Evolutionary conservation across 768 basidiomycete species (phyloP), one percentile per base, ranked within the genome.

Genomic region (Pisolithus orientalis): DNA sequence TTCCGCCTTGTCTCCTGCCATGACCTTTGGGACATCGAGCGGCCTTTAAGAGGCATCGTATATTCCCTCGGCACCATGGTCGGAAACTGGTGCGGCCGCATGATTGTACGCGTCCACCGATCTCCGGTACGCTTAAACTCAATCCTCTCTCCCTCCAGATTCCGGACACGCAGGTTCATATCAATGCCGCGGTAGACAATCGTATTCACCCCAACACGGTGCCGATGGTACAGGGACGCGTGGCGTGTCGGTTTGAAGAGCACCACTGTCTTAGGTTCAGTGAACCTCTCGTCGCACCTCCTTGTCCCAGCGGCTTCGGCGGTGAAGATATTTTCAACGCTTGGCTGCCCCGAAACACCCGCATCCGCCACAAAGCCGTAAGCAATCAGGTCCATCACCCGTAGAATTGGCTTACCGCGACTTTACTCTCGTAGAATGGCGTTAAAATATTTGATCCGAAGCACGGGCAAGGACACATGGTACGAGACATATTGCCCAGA

Each of bases 71-170:
- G 80, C 24, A 64, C 72, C 3, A 47, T 80, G 10, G 57, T 61
- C 38, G 80, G 79, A 28, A 64, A 62, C 10, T 80, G 79, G 79
- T 66, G 63, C 24, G 79, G 80, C 11, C 75, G 72, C 46, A 70
- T 74, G 39, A 50, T 75, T 56, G 80, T 78, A 61, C 40, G 75
- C 66, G 46, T 39, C 50, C 55, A 43, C 46, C 9, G 25, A 48
- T 32, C 37, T 28, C 17, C 5, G 34, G 31, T 25, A 50, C n/a
- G 10, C 24, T 10, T 32, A 16, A 32, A 21, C 43, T 44, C 52
- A 42, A 21, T n/a, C 53, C 54, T 24, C 13, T 5, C 14, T 1
- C 48, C 53, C 60, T 44, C 31, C 54, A 64, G 61, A 49, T 62
- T 51, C 55, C 61, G 57, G 63, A 69, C 42, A 9, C 60, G 17